Base-by-base conservation (phyloP, 176 grass and related monocot species). In the Bonia amplexicaulis region DNA sequence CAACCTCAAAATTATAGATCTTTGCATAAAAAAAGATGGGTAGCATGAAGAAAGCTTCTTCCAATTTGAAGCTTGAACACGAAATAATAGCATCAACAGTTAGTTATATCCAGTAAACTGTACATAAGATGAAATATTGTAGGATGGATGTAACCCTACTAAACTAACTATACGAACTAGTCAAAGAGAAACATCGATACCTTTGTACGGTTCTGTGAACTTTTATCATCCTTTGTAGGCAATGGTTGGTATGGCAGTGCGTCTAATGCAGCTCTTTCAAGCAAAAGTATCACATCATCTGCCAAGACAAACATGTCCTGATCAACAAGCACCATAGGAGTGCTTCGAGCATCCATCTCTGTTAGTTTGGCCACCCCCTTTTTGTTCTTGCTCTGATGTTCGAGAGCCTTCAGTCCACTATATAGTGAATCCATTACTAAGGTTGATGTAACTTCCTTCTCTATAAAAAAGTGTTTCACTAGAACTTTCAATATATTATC, bases 371-470 rank as follows among this genome's bases (percentile, higher is more conserved):
- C 53, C 69, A 57, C 68, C 44, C 86, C 91, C 53, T 90, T 90
- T 37, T 89, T 86, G 73, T 83, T 89, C 78, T 86, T 91, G 85
- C 91, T 93, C 82, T 96, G 89, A 72, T 87, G 90, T 64, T 97
- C 89, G 44, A 97, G 85, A 77, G 89, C 89, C 71, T 92, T 97
- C 25, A 94, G 79, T 55, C 91, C 94, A 0, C 89, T 94, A 84
- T 92, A 86, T 33, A 97, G 87, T 52, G 94, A 89, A 71, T 97
- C 94, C 80, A 94, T 97, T 37, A 97, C 91, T 85, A 97, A 91
- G 62, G 94, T 97, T 66, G 94, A 97, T 26, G 94, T 94, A 74
- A 97, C 94, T 84, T 97, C 94, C 84, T 97, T 97, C 77, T 97
- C 94, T 81, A 94, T 90, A 72, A 94, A 97, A 78, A 94, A 97